Evolutionary conservation across 352 stramenopile species (phyloP).

Genomic region (Phytopythium cucurbitacearum): DNA sequence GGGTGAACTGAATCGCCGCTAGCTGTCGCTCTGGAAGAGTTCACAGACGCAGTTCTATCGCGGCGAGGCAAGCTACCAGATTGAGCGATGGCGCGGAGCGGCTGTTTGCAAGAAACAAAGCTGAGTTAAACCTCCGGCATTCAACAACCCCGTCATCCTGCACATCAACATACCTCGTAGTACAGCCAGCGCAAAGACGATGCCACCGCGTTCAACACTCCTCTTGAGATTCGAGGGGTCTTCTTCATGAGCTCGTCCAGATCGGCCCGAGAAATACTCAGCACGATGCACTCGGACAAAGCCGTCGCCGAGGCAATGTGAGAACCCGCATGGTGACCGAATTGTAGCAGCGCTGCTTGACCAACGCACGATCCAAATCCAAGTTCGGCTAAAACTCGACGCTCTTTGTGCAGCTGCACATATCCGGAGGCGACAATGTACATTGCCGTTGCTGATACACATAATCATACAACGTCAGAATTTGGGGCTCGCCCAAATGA

Average conservation of each 20-base stretch:
- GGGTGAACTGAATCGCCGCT: conserved; percentile 20
- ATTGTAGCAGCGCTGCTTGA: conserved; percentile 63
- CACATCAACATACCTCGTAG: conserved; percentile 44
- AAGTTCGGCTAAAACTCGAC: conserved; percentile 56
- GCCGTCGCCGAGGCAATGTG: conserved; percentile 78
- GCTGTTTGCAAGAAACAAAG: conserved; percentile 14
- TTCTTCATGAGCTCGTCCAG: conserved; percentile 73
- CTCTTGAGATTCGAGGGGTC: conserved; percentile 60
- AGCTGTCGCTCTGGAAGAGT: conserved; percentile 11
- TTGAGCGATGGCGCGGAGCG: conserved; percentile 55
- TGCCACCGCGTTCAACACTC: conserved; percentile 76
- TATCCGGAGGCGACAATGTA: conserved; percentile 66
- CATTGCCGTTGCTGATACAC: conserved; percentile 59
- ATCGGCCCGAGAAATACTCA: conserved; percentile 67
- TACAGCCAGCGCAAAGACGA: conserved; percentile 74
- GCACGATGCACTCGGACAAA: conserved; percentile 52
- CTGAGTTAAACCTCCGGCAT: no score
- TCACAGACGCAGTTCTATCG: conserved; percentile 35
- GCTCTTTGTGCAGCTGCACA: conserved; percentile 78
- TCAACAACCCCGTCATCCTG: no score
- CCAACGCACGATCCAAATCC: conserved; percentile 72
- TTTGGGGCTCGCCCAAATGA: neutral
- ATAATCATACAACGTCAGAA: neutral
- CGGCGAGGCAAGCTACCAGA: conserved; percentile 58
- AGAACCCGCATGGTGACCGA: conserved; percentile 56